phyloP scores from a whole-genome alignment of 306 rosid genomes.

The Carpinus fangiana region DNA sequence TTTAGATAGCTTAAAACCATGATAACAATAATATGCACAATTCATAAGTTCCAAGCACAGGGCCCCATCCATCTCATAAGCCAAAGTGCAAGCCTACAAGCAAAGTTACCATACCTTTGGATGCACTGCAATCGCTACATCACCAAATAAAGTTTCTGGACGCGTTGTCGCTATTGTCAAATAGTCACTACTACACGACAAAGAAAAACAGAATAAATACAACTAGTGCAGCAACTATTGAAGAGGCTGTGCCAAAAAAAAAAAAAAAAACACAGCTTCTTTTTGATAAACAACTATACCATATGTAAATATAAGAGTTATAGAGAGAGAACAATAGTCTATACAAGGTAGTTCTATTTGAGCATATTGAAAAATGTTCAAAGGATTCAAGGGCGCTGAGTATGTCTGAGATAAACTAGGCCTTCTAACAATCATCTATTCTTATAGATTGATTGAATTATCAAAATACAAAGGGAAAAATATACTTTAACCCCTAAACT shows the following conservation, averaged over 20 bases:
- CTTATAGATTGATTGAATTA: too few species aligned
- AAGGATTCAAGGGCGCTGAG: not conserved
- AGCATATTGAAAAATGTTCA: not conserved
- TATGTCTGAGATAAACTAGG: not conserved
- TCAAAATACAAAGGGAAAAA: too few species aligned
- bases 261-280: constrained; percentile 17
- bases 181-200: constrained; percentile 64
- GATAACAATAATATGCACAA: not conserved
- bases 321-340: constrained; percentile 15
- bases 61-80: not conserved
- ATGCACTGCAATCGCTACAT: constrained; percentile 92
- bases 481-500: too few species aligned
- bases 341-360: not conserved
- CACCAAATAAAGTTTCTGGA: constrained; percentile 96
- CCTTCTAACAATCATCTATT: too few species aligned
- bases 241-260: not conserved
- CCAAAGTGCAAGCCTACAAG: constrained; percentile 4
- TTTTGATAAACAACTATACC: constrained; percentile 14
- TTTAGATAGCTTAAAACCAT: not conserved
- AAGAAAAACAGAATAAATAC: constrained; percentile 18
- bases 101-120: constrained; percentile 63
- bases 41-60: not conserved
- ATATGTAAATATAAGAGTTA: constrained; percentile 1
- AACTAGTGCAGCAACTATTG: constrained; percentile 10
- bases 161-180: constrained; percentile 95